Conservation (phyloP, 257 asterid species). For the Cinchona pubescens region DNA sequence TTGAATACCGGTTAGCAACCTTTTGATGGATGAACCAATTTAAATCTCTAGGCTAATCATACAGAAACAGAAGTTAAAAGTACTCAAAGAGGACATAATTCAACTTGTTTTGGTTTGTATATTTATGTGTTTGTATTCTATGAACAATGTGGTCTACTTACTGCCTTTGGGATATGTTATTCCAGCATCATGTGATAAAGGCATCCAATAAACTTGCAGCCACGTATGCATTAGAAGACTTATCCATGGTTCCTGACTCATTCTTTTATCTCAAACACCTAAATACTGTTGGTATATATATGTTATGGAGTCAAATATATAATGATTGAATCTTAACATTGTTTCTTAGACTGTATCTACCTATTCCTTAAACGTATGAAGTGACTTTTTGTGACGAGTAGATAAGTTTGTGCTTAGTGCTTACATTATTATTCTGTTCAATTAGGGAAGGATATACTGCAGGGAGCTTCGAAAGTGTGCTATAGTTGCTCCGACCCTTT, state of each 20-base stretch:
- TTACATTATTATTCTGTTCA: background rate
- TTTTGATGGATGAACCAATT: background rate
- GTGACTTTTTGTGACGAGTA: background rate
- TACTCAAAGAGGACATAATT: background rate
- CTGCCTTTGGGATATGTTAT: background rate
- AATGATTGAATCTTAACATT: background rate
- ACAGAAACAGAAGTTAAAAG: background rate
- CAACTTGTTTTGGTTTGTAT: background rate
- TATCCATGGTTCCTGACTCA: background rate
- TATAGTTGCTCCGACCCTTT: background rate
- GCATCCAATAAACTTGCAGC: conserved; percentile 3
- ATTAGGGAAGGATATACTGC: background rate
- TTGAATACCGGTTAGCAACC: background rate
- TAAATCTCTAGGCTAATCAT: background rate
- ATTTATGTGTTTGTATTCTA: background rate
- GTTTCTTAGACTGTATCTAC: background rate
- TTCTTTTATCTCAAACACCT: conserved; percentile 5
- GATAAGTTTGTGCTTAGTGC: conserved; percentile 1
- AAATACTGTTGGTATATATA: background rate
- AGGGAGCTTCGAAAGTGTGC: background rate
- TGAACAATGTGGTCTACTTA: background rate
- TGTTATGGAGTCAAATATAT: background rate
- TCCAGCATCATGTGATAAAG: background rate
- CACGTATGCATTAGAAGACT: background rate
- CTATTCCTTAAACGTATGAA: background rate